A percentile compares a stretch with the other conserved stretches of the same genome.
Evolutionary conservation across 2,329 filamentous ascomycete genomes (phyloP).

Genomic region (Aspergillus novoparasiticus): DNA sequence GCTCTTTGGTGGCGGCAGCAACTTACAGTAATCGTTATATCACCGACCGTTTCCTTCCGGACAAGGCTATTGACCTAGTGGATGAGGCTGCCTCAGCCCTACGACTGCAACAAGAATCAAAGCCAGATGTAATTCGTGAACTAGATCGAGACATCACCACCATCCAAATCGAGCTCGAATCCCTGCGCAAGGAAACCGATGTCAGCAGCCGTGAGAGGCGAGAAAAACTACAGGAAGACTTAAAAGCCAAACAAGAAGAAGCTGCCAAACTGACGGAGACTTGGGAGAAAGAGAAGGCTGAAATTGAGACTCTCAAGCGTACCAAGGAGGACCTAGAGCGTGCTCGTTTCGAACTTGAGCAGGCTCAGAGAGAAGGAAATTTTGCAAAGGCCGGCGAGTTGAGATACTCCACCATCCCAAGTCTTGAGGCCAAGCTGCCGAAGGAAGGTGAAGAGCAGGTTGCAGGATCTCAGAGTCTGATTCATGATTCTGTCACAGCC

Average conservation of each 20-base stretch:
- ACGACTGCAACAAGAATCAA: slow-evolving; percentile 92
- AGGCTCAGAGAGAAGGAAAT: slow-evolving; percentile 83
- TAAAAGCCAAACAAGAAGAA: slow-evolving; percentile 78
- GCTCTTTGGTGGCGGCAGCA: slow-evolving; percentile 86
- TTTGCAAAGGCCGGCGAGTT: slow-evolving; percentile 90
- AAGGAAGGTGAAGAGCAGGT: slow-evolving; percentile 64
- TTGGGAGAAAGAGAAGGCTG: slow-evolving; percentile 86
- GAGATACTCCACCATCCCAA: slow-evolving; percentile 83
- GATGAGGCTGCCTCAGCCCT: slow-evolving; percentile 92
- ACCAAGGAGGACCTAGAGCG: slow-evolving; percentile 86
- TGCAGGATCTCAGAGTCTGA: slow-evolving; percentile 58
- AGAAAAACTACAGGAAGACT: slow-evolving; percentile 77
- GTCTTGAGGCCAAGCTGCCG: slow-evolving; percentile 75
- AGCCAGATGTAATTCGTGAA: slow-evolving; percentile 89
- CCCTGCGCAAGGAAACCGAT: slow-evolving; percentile 89
- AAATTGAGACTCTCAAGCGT: slow-evolving; percentile 85
- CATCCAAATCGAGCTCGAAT: slow-evolving; percentile 95
- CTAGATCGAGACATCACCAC: slow-evolving; percentile 96
- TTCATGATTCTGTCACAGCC: slow-evolving; percentile 92
- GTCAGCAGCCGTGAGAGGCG: slow-evolving; percentile 83
- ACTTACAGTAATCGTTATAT: slow-evolving; percentile 95
- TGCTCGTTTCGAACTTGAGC: slow-evolving; percentile 81
- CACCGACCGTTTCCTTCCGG: slow-evolving; percentile 90
- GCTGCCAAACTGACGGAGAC: slow-evolving; percentile 72
- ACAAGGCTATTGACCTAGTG: slow-evolving; percentile 96